phyloP scores from a whole-genome alignment of 148 eudicot genomes.

The Diospyros kaki region DNA sequence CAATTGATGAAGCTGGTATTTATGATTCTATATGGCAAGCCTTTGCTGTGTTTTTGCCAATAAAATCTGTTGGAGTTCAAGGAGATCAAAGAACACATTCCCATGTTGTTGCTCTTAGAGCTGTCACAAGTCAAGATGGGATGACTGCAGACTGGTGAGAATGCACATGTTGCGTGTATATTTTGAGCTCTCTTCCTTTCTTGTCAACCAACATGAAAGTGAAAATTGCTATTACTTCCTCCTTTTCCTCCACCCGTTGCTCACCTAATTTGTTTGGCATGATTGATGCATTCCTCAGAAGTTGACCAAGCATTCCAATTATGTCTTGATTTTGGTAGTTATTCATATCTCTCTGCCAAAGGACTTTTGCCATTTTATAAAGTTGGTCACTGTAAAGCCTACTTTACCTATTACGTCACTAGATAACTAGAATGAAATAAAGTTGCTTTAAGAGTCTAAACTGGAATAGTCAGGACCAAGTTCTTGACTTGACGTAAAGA shows the following conservation, averaged over 20 bases:
- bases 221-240: background rate
- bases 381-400: background rate
- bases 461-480: background rate
- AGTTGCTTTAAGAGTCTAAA: background rate
- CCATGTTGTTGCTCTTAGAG: conserved; percentile 84
- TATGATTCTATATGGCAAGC: conserved; percentile 99
- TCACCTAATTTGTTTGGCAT: background rate
- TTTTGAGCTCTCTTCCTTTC: background rate
- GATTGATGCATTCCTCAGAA: conserved; percentile 2
- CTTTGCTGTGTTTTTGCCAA: conserved; percentile 83
- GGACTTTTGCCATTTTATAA: background rate
- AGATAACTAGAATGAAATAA: background rate
- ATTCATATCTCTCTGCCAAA: background rate
- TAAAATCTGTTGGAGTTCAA: conserved; percentile 88
- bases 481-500: background rate
- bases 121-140: conserved; percentile 97
- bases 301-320: background rate
- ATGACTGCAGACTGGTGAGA: conserved; percentile 97
- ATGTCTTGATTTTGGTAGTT: background rate
- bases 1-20: conserved; percentile 84
- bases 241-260: background rate
- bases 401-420: background rate
- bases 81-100: conserved; percentile 96
- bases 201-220: background rate
- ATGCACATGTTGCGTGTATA: background rate